These are phyloP conservation scores for Aspergillus sp. DNA, from an alignment of 2,329 filamentous ascomycete genomes.

Conservation along the genomic window DNA sequence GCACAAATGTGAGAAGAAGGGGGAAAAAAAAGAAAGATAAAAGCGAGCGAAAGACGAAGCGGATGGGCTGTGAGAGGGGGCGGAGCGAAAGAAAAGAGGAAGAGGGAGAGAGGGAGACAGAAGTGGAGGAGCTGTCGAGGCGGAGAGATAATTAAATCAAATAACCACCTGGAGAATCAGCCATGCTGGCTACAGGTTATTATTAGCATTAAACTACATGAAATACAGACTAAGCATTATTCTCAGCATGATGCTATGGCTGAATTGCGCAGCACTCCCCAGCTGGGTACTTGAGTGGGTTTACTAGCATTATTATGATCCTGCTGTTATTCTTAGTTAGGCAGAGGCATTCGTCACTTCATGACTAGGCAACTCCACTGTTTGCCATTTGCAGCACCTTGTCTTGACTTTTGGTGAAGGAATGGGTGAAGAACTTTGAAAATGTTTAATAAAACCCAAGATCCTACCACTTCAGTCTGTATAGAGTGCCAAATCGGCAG, in stretches of 20 bases:
- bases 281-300: not conserved
- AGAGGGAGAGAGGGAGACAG: not conserved
- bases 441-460: not conserved
- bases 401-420: not conserved
- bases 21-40: not conserved
- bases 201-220: conserved; percentile 3
- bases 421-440: not conserved
- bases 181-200: not conserved
- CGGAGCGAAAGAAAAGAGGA: conserved; percentile 3
- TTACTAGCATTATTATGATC: not conserved
- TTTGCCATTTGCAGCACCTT: not conserved
- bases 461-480: not conserved
- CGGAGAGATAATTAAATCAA: conserved; percentile 4
- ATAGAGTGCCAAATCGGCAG: not conserved
- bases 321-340: conserved; percentile 17
- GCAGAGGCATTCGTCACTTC: conserved; percentile 13
- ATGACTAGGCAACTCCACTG: conserved; percentile 11
- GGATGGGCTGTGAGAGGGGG: conserved; percentile 1
- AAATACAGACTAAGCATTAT: not conserved
- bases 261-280: not conserved
- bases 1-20: not conserved
- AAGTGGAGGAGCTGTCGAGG: conserved; percentile 5
- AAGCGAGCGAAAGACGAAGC: conserved; percentile 9
- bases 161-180: not conserved
- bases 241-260: not conserved